These are phyloP conservation scores for Tetrapisispora taiwanensis DNA, from an alignment of 805 yeast genomes.

Conservation along the genomic window DNA sequence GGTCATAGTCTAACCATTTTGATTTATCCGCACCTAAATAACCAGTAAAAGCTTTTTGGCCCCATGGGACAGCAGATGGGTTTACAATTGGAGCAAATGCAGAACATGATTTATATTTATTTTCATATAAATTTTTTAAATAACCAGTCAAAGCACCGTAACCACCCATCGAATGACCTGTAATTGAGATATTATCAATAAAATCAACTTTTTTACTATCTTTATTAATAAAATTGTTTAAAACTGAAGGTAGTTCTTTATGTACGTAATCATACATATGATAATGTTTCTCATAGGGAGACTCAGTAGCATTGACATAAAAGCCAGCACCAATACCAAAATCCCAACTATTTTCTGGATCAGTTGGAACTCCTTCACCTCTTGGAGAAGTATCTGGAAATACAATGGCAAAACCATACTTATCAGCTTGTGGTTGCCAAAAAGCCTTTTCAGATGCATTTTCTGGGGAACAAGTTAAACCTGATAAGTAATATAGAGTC, in stretches of 20 bases:
- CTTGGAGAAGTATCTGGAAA: conserved; percentile 97
- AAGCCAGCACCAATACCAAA: conserved; percentile 95
- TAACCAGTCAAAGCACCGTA: conserved; percentile 75
- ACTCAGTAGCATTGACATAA: conserved; percentile 73
- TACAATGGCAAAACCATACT: conserved; percentile 76
- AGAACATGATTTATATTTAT: conserved; percentile 57
- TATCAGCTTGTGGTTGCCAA: conserved; percentile 68
- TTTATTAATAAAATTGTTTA: conserved; percentile 31
- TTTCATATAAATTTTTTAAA: conserved; percentile 53
- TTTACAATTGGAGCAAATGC: conserved; percentile 88
- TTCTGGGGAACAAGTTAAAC: conserved; percentile 87
- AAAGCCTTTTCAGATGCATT: conserved; percentile 92
- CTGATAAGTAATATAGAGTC: conserved; percentile 70
- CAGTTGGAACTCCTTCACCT: conserved; percentile 73
- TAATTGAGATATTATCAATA: conserved; percentile 48
- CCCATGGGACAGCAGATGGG: conserved; percentile 79
- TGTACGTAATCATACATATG: conserved; percentile 80
- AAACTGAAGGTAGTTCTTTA: conserved; percentile 52
- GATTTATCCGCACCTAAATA: conserved; percentile 53
- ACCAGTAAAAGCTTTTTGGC: conserved; percentile 68
- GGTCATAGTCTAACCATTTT: conserved; percentile 71
- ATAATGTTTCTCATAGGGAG: conserved; percentile 63
- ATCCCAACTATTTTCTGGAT: conserved; percentile 52
- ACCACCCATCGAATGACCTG: conserved; percentile 99
- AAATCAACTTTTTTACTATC: conserved; percentile 46